Base-by-base conservation (phyloP, 2,329 filamentous ascomycete genomes). In the Ustulina deusta region DNA sequence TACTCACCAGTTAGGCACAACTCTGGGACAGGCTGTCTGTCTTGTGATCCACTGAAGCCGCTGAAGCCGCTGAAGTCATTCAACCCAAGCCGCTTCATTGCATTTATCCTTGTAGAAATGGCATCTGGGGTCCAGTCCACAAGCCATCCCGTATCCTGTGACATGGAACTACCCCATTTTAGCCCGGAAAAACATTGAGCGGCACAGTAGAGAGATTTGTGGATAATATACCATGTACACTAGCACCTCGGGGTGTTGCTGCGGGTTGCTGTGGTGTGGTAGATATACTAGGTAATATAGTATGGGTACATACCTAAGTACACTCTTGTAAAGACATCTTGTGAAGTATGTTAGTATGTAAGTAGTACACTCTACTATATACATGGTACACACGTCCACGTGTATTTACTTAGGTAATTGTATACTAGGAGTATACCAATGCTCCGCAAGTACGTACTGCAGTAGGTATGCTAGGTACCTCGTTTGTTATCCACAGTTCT, bases 121-220 rank as follows among this genome's bases (percentile, higher is more conserved):
- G 63, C 51, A 49, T 57, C 55, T 42, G n/a, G 46, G 38, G 61
- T 32, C 44, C 38, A 29, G 22, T 29, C 25, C 15, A 52, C 25
- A 42, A 57, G 54, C 54, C 22, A 22, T 25, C 6, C 27, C 38
- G n/a, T n/a, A 20, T 55, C 56, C 34, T 60, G 46, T 65, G 57
- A 42, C 36, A 56, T 52, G 59, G 48, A 55, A 36, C 27, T 62
- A 62, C 51, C 49, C 51, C 60, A 63, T 56, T 55, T 63, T 63
- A 49, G 55, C 60, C 65, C 60, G 60, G 54, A 27, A 59, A 52
- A 55, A 44, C 20, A 32, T 38, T 55, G 52, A 29, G 59, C 52
- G 65, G 60, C 60, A 63, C 60, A 67, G 65, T 60, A 58, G 65
- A 67, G 34, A 60, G 65, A 67, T 63, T 63, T 60, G 55, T 54